phyloP scores from a whole-genome alignment of 2,329 filamentous ascomycete genomes.

The Aureobasidium melanogenum region DNA sequence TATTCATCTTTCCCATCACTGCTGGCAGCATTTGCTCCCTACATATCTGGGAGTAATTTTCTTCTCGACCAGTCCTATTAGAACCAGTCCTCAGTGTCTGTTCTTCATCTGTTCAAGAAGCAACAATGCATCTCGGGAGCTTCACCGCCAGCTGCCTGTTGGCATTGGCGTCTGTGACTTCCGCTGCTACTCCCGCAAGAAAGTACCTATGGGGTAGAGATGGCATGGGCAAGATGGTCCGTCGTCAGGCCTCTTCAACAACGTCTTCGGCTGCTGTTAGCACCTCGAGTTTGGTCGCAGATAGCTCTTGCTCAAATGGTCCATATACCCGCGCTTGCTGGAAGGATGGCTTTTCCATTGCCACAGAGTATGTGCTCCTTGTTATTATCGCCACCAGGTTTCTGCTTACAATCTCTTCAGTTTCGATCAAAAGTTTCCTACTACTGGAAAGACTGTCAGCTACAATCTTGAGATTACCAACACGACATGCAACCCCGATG shows the following conservation, averaged over 20 bases:
- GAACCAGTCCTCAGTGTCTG: neutral
- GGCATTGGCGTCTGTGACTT: constrained; percentile 10
- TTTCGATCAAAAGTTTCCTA: constrained; percentile 34
- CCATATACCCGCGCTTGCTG: constrained; percentile 34
- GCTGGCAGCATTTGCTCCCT: neutral
- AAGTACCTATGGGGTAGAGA: constrained; percentile 14
- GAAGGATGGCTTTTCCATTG: constrained; percentile 34
- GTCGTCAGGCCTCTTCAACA: neutral
- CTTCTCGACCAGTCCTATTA: neutral
- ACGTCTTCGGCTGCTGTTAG: neutral
- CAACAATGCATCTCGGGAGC: constrained; percentile 6
- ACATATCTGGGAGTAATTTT: neutral
- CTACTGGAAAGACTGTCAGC: constrained; percentile 27
- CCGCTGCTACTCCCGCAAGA: neutral
- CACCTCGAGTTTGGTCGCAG: constrained; percentile 11
- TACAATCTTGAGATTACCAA: constrained; percentile 27
- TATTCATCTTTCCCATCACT: neutral
- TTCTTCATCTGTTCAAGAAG: neutral
- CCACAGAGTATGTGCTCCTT: constrained; percentile 26
- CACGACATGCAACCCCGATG: constrained; percentile 32
- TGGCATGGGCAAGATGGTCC: constrained; percentile 13
- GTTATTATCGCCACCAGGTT: rapidly evolving
- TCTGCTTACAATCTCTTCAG: neutral
- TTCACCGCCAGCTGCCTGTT: constrained; percentile 8
- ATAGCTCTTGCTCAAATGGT: constrained; percentile 30